Base-by-base conservation (phyloP, 2,329 filamentous ascomycete species). In the Pseudogymnoascus sp. region DNA sequence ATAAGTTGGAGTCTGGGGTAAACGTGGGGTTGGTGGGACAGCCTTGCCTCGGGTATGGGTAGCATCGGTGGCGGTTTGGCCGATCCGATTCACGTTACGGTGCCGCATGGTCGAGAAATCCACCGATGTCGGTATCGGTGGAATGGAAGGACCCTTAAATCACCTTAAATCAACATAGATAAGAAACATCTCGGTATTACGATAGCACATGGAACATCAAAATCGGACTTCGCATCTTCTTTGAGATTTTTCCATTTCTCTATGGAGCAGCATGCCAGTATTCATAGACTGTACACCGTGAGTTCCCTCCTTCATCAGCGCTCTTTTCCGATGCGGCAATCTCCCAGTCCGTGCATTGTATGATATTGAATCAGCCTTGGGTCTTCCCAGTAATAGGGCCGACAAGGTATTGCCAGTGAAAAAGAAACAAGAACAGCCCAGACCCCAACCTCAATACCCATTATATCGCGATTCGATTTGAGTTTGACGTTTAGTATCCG, bases 401-500 rank as follows among this genome's bases (percentile, higher is more conserved):
- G 70, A 71, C 71, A 73, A 71, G 67, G 69, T 69, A 69, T 73
- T 72, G 70, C 67, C 68, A 65, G 60, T 64, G 61, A 64, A 63
- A 66, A 52, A 64, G 67, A 69, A 68, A 66, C 59, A 63, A 62
- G 65, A 66, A 67, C 65, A 67, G 63, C 64, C 65, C 65, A 64
- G 62, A 62, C 64, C 64, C 62, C 55, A 58, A 62, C 60, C 65
- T 58, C 64, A 61, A 61, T 59, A 61, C 59, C 36, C 58, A 60
- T 39, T 42, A 60, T 40, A 60, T 58, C 40, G 29, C 62, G 29
- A 60, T 15, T 62, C 60, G 48, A 39, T 40, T 48, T 60, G 61
- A 60, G 40, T 45, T 42, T 55, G 36, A 37, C 45, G 67, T 78
- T 78, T 96, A 97, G 87, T 96, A 96, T 79, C 92, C 93, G 81